Evolutionary conservation across 2,329 filamentous ascomycete species (phyloP), one percentile per base, ranked within the genome.

Genomic region (Leptosphaerulina australis): DNA sequence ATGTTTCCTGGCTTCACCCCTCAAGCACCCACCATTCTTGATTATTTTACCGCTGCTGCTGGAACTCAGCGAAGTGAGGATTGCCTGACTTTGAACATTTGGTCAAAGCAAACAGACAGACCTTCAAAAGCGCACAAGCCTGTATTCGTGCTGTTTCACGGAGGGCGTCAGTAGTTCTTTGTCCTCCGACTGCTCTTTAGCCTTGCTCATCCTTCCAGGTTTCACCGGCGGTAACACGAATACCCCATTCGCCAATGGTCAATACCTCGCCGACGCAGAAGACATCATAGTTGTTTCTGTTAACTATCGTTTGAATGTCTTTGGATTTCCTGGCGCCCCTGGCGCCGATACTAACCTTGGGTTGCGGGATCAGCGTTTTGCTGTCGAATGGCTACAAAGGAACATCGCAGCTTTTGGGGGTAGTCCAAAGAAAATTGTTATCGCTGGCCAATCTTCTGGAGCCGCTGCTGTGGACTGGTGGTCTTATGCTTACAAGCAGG

Each of bases 401-500:
- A 81, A 83, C 59, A 78, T 83, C 18, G 73, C 60, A 7, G 64
- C 67, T 0, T 84, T 84, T 54, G 80, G 80, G 14, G 81, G 82
- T 12, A 77, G 81, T 51, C 44, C 57, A 6, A 51, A 53, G 7
- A 53, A 50, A 11, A 79, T 81, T 53, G 73, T 73, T 0, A 68
- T 80, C 14, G 77, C 76, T 60, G 80, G 80, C 10, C 75, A 80
- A 62, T 79, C 77, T 24, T 77, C 80, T 3, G 79, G 80, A 7
- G 53, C 54, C 9, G 53, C 70, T 3, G 60, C 71, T 1, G 75
- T 76, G 0, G 78, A 81, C 53, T 77, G 75, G 62, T 79, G 75
- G 69, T 68, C 75, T 0, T 81, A 79, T 44, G 75, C 79, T 0
- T 80, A 76, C 44, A 50, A 44, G 3, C 36, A 73, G 0, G 72